Conservation (phyloP, 371 early-diverging fungal species). For the Polyrhizophydium stewartii region DNA sequence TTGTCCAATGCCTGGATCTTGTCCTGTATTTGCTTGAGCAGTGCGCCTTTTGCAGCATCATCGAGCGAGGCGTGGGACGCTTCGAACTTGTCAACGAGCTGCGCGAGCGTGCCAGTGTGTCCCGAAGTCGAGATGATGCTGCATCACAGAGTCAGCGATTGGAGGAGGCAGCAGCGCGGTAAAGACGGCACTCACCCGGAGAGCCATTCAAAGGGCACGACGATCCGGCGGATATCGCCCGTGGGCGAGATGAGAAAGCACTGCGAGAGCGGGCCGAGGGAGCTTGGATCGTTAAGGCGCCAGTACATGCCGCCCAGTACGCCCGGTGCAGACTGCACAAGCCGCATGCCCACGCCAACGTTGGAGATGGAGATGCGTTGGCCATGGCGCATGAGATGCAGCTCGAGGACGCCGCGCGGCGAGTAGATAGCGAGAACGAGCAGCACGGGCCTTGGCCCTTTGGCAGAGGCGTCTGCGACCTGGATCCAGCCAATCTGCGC, state of each 20-base stretch:
- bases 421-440: slow-evolving; percentile 13
- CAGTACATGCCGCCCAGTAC: slow-evolving; percentile 10
- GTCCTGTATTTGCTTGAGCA: no score
- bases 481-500: slow-evolving; percentile 19
- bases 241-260: background rate
- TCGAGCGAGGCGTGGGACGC: no score
- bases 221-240: background rate
- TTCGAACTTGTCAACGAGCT: no score
- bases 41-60: no score
- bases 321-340: slow-evolving; percentile 35
- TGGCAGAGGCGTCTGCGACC: background rate
- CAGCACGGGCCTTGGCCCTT: background rate
- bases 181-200: no score
- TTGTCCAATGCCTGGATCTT: no score
- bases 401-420: slow-evolving; percentile 16
- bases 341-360: slow-evolving; percentile 7
- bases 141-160: no score
- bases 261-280: background rate
- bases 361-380: slow-evolving; percentile 7
- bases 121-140: no score
- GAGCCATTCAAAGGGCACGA: background rate
- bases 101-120: no score
- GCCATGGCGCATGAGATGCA: slow-evolving; percentile 7
- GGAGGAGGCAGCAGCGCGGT: no score
- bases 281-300: background rate